phyloP scores from a whole-genome alignment of 31 red algal genomes.

The Endocladia muricata region DNA sequence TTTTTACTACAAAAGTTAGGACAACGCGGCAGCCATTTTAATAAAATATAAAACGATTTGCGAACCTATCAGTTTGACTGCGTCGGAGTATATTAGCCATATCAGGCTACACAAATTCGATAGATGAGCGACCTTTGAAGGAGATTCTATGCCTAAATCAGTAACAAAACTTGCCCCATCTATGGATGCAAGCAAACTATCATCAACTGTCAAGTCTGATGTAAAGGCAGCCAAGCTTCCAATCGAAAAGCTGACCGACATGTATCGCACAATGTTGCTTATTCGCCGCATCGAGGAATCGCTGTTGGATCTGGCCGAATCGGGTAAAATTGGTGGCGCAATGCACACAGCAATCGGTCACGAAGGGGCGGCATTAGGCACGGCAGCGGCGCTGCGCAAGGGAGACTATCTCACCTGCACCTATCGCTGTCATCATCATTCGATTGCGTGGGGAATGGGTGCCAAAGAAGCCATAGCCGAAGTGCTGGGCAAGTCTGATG shows the following conservation, averaged over 20 bases:
- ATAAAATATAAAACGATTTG: too few relatives aligned
- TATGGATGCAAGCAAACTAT: too few relatives aligned
- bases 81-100: too few relatives aligned
- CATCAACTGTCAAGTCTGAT: too few relatives aligned
- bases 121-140: too few relatives aligned
- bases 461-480: constrained; percentile 3
- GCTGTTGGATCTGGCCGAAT: background rate
- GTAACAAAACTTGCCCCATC: too few relatives aligned
- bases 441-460: constrained; percentile 1
- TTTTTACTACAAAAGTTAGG: too few relatives aligned
- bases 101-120: too few relatives aligned
- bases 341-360: constrained; percentile 2
- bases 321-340: constrained; percentile 11
- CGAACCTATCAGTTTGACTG: too few relatives aligned
- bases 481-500: constrained; percentile 6
- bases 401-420: constrained; percentile 1
- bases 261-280: background rate
- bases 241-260: background rate
- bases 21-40: too few relatives aligned
- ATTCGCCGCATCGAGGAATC: constrained; percentile 12
- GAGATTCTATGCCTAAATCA: too few relatives aligned
- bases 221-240: too few relatives aligned
- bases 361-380: background rate
- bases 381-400: background rate
- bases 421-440: constrained; percentile 3